Evolutionary conservation across 306 rosid species (phyloP).

Genomic region (Hippophae tibetana): DNA sequence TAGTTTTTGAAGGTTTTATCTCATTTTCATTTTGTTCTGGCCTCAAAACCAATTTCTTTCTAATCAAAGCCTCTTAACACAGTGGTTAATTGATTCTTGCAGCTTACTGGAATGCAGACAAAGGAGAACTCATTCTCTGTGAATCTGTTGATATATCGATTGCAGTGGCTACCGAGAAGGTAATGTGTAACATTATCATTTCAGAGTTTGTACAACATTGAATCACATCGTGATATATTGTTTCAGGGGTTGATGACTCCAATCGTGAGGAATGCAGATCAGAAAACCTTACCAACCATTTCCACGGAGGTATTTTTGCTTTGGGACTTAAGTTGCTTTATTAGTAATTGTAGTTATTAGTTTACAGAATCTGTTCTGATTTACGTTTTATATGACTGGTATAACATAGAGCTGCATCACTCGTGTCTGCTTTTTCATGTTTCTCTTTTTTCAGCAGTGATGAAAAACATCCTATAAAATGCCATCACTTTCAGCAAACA

Average conservation of each 20-base stretch:
- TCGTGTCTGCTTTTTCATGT: neutral
- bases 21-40: neutral
- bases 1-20: neutral
- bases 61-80: constrained; percentile 13
- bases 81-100: constrained; percentile 22
- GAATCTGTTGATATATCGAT: constrained; percentile 83
- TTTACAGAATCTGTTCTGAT: neutral
- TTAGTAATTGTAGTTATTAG: constrained; percentile 9
- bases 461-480: too few relatives aligned
- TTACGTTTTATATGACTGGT: neutral
- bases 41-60: neutral
- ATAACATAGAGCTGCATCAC: neutral
- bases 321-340: neutral
- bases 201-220: constrained; percentile 4
- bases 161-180: constrained; percentile 99
- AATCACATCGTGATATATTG: constrained; percentile 19
- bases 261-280: constrained; percentile 85
- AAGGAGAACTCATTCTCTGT: constrained; percentile 49
- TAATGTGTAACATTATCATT: constrained; percentile 14
- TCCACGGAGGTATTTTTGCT: constrained; percentile 60
- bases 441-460: neutral
- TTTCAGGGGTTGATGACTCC: constrained; percentile 96
- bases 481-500: too few relatives aligned
- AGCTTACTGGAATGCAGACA: constrained; percentile 84
- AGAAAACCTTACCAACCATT: constrained; percentile 74